Conservation (phyloP, 176 grass and related monocot species). For the Oryza meyeriana region DNA sequence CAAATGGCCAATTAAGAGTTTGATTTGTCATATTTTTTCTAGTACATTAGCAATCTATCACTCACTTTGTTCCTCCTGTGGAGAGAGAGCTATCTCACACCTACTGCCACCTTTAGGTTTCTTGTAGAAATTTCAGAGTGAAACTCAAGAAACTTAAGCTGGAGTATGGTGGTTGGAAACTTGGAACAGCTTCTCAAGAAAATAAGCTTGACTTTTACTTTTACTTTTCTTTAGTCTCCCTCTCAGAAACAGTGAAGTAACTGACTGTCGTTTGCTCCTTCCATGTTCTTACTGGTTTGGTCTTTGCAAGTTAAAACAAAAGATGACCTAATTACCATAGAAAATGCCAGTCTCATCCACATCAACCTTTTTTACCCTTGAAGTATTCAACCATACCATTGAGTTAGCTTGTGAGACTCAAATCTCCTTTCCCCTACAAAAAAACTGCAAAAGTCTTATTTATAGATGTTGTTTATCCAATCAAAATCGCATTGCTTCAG, state of each 20-base stretch:
- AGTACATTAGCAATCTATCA: not conserved
- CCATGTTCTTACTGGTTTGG: not conserved
- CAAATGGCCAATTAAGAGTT: not conserved
- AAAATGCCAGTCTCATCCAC: not conserved
- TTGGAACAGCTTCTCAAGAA: not conserved
- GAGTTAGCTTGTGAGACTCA: not conserved
- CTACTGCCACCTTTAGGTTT: not conserved
- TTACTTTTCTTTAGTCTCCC: not conserved
- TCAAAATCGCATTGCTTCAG: not conserved
- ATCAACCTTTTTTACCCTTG: not conserved
- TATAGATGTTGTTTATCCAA: conserved; percentile 1
- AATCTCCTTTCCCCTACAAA: not conserved
- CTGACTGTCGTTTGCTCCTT: not conserved
- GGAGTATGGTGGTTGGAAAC: too few species aligned
- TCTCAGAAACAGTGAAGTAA: not conserved
- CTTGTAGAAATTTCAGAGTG: not conserved
- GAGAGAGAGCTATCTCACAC: not conserved
- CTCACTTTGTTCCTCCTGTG: not conserved
- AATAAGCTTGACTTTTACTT: not conserved
- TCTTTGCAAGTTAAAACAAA: not conserved
- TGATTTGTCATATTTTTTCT: not conserved
- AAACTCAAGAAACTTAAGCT: not conserved
- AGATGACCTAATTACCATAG: not conserved
- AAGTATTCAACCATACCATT: not conserved
- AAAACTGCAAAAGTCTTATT: not conserved